phyloP scores from a whole-genome alignment of 179 eudicot species.

The Amaranthus tricolor region DNA sequence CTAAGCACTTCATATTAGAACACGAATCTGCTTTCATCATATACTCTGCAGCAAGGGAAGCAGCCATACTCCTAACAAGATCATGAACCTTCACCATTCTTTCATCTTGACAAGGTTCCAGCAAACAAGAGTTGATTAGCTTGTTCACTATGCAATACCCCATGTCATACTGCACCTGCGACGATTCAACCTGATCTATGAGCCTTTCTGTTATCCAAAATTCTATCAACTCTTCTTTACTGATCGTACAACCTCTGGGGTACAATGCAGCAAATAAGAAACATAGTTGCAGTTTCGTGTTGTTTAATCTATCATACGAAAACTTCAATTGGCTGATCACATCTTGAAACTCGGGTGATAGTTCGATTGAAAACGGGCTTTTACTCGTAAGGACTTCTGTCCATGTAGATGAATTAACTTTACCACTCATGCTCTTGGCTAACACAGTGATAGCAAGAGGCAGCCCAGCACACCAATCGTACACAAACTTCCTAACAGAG shows the following conservation, averaged over 20 bases:
- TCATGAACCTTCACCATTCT: slow-evolving; percentile 15
- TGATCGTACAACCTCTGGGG: slow-evolving; percentile 16
- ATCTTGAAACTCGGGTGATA: neutral
- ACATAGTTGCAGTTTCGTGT: slow-evolving; percentile 11
- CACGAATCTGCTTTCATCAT: neutral
- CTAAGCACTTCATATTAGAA: neutral
- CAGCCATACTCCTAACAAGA: slow-evolving; percentile 15
- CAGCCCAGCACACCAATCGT: slow-evolving; percentile 17
- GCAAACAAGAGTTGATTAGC: slow-evolving; percentile 23
- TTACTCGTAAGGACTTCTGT: neutral
- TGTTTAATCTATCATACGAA: slow-evolving; percentile 15
- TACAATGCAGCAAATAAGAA: slow-evolving; percentile 19
- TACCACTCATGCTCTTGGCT: slow-evolving; percentile 12
- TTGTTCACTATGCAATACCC: slow-evolving; percentile 21
- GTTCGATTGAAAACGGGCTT: no score
- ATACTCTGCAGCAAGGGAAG: slow-evolving; percentile 8
- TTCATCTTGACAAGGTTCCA: slow-evolving; percentile 13
- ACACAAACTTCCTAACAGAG: slow-evolving; percentile 3
- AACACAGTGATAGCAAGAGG: slow-evolving; percentile 19
- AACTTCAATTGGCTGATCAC: neutral
- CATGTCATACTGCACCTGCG: slow-evolving; percentile 22
- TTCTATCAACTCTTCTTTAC: slow-evolving; percentile 17
- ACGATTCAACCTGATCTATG: slow-evolving; percentile 17
- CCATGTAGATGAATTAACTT: slow-evolving; percentile 8
- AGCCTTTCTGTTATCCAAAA: slow-evolving; percentile 19